Conservation (phyloP, 352 stramenopile genomes). For the Elongisporangium prolatum region DNA sequence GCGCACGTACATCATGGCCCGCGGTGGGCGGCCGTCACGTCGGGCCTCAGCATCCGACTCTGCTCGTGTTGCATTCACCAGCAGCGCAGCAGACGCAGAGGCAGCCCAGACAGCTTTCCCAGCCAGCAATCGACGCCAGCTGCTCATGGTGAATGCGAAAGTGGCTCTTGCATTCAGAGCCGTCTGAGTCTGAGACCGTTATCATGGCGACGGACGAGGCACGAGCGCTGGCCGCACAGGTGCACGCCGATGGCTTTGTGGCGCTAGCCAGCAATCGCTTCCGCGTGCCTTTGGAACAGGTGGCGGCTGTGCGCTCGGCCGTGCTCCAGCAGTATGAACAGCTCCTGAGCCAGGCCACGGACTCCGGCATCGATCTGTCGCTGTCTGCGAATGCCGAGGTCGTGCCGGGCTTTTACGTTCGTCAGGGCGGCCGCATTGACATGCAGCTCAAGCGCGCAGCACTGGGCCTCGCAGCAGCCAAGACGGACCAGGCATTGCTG, state of each 20-base stretch:
- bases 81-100: background rate
- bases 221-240: constrained; percentile 5
- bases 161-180: background rate
- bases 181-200: background rate
- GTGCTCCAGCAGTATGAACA: constrained; percentile 33
- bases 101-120: background rate
- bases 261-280: constrained; percentile 19
- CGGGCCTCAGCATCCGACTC: background rate
- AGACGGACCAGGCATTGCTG: constrained; percentile 15
- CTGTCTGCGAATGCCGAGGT: constrained; percentile 38
- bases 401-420: constrained; percentile 66
- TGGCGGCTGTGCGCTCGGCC: constrained; percentile 17
- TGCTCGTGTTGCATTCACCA: background rate
- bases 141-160: background rate
- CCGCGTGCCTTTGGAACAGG: constrained; percentile 6
- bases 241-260: constrained; percentile 51
- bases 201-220: background rate
- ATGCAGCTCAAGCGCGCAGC: constrained; percentile 43
- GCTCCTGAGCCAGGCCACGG: constrained; percentile 24
- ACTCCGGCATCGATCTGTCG: constrained; percentile 25
- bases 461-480: constrained; percentile 6
- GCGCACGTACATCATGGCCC: constrained; percentile 34
- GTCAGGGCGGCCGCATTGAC: constrained; percentile 62
- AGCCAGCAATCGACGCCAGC: background rate
- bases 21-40: constrained; percentile 5